Conservation (phyloP, 768 basidiomycete genomes). For the Porphyrellus cyaneotinctus region DNA sequence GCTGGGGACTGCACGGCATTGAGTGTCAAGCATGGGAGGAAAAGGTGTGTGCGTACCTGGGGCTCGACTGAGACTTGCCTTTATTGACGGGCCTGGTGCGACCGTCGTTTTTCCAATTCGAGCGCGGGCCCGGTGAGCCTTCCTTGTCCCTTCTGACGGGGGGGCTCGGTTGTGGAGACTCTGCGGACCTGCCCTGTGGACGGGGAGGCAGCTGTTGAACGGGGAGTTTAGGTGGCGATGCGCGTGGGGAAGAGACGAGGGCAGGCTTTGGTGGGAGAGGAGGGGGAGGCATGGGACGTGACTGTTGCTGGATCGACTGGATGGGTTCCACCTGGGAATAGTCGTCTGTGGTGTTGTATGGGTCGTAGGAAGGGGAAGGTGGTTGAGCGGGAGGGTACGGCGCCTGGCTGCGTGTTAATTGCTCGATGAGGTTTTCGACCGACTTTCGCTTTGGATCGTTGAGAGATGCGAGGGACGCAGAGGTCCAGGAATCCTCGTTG, state of each 20-base stretch:
- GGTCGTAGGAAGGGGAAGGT: slow-evolving; percentile 32
- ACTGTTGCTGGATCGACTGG: slow-evolving; percentile 20
- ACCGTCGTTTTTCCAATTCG: slow-evolving; percentile 35
- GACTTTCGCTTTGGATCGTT: slow-evolving; percentile 71
- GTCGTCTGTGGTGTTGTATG: slow-evolving; percentile 40
- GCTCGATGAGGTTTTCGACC: slow-evolving; percentile 77
- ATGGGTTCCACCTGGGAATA: slow-evolving; percentile 41
- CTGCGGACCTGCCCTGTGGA: slow-evolving; percentile 46
- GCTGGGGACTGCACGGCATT: slow-evolving; percentile 43
- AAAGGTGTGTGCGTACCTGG: slow-evolving; percentile 41
- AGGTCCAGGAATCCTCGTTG: slow-evolving; percentile 60
- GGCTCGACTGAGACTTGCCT: slow-evolving; percentile 51
- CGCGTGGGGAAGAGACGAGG: slow-evolving; percentile 50
- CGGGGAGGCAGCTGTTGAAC: slow-evolving; percentile 41
- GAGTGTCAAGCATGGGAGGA: not conserved
- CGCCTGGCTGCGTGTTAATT: slow-evolving; percentile 51
- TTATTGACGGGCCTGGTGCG: slow-evolving; percentile 38
- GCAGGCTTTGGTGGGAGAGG: slow-evolving; percentile 61
- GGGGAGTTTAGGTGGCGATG: slow-evolving; percentile 62
- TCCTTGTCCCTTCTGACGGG: slow-evolving; percentile 59
- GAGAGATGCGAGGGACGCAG: slow-evolving; percentile 27
- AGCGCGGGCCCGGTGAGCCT: slow-evolving; percentile 61
- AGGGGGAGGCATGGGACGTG: slow-evolving; percentile 45
- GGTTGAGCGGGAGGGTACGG: slow-evolving; percentile 36
- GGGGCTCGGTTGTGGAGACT: slow-evolving; percentile 45